These are phyloP conservation scores for Plicaturopsis crispa DNA, from an alignment of 768 basidiomycete species.

Conservation along the genomic window DNA sequence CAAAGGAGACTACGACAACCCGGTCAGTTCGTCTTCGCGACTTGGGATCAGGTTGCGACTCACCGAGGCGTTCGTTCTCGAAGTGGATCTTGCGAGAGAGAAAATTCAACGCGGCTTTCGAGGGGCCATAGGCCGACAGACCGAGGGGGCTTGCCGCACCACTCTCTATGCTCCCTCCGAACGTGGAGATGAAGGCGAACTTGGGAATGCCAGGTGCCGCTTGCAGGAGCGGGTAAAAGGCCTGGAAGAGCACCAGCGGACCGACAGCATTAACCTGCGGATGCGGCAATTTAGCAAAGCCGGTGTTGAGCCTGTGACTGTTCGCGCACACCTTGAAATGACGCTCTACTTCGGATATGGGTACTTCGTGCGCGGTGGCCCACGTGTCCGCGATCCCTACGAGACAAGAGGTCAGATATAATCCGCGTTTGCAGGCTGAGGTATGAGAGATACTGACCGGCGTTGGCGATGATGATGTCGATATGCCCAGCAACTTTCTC, in stretches of 20 bases:
- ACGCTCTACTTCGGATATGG: neutral
- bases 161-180: too few species aligned
- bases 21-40: too few species aligned
- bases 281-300: neutral
- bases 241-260: conserved; percentile 4
- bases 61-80: neutral
- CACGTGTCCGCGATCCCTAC: conserved; percentile 2
- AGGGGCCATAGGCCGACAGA: conserved; percentile 1
- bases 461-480: conserved; percentile 3
- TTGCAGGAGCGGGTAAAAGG: conserved; percentile 1
- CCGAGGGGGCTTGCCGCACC: too few species aligned
- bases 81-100: too few species aligned
- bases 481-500: neutral
- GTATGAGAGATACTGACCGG: neutral
- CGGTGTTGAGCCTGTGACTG: neutral
- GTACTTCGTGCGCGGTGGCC: neutral
- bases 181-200: too few species aligned
- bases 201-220: neutral
- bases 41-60: too few species aligned
- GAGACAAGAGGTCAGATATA: neutral
- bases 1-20: too few species aligned
- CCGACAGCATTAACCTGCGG: conserved; percentile 3
- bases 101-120: conserved; percentile 3
- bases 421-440: too few species aligned
- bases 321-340: conserved; percentile 1